Base-by-base conservation (phyloP, 2,329 filamentous ascomycete species). In the Juglanconis sp. region DNA sequence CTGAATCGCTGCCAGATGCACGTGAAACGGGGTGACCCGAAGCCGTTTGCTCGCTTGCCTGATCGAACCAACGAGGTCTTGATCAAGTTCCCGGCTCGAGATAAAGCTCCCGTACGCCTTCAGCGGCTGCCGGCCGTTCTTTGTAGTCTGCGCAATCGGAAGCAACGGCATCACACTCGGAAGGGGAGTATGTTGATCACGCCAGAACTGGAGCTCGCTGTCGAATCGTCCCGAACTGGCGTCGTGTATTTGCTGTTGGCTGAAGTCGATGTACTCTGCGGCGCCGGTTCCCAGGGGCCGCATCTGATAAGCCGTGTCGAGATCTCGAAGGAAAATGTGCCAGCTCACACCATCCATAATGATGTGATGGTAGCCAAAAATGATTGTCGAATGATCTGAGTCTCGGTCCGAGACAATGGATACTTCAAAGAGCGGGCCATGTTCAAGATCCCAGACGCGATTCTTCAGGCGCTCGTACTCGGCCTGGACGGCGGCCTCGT, bases 1-100 rank as follows among this genome's bases (percentile, higher is more conserved):
- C 11, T 74, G 64, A 56, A 79, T 72, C 0, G 70, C 69, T 0
- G 78, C 72, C 3, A 83, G 68, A 61, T 78, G 76, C 59, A 82
- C 72, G 53, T 83, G 78, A 62, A 81, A 83, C 0, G 67, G 49
- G 6, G 49, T 52, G 49, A 24, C 31, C 15, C 49, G 49, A 4
- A 42, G 54, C 8, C 35, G 35, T 30, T 30, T 57, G 46, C 5
- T 3, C 13, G 35, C 15, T 17, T 42, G 46, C 24, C 48, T 57
- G 10, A 36, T 30, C 17, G 34, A 38, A 5, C 15, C 34, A 13
- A 52, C 31, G 24, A 52, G 32, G n/a, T 35, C 49, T 24, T 35
- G 15, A 17, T 36, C 36, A 24, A 52, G 49, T 31, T 38, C 31
- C 36, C 34, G 49, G 10, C 4, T 17, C 15, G 49, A 35, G 32